These are phyloP conservation scores for Apiotrichum akiyoshidainum DNA, from an alignment of 1,284 basidiomycete species.

Conservation along the genomic window DNA sequence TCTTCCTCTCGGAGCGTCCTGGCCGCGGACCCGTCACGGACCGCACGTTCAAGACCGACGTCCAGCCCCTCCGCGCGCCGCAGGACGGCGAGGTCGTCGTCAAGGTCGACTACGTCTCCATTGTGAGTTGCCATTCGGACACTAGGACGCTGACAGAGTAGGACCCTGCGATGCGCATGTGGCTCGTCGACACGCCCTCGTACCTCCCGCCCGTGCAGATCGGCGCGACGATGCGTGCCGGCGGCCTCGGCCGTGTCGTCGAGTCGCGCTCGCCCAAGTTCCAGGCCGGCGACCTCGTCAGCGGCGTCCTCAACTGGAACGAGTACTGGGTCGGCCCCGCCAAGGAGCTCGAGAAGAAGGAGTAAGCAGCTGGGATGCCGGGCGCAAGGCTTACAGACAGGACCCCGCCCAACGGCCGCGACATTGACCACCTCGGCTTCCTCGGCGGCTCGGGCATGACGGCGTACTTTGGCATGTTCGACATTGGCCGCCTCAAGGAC, in stretches of 20 bases:
- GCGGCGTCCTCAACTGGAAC: constrained; percentile 63
- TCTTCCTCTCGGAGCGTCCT: constrained; percentile 72
- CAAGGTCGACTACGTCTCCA: constrained; percentile 67
- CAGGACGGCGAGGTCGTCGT: constrained; percentile 65
- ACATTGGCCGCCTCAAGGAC: constrained; percentile 70
- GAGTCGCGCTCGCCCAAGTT: constrained; percentile 56
- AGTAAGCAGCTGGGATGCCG: constrained; percentile 49
- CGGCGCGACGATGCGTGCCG: constrained; percentile 73
- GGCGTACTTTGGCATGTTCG: constrained; percentile 79
- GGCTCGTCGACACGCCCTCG: constrained; percentile 65
- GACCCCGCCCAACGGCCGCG: constrained; percentile 57
- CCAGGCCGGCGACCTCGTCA: constrained; percentile 62
- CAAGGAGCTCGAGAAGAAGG: constrained; percentile 56
- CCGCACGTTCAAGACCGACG: constrained; percentile 62
- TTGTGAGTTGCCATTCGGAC: constrained; percentile 54
- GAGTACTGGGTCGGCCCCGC: constrained; percentile 68
- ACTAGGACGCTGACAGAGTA: constrained; percentile 12
- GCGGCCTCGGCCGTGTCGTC: constrained; percentile 67
- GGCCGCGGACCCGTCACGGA: constrained; percentile 59
- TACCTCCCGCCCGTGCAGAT: constrained; percentile 65
- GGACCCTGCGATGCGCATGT: constrained; percentile 83
- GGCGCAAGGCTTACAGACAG: constrained; percentile 42
- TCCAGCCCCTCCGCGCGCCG: constrained; percentile 57
- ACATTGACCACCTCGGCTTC: constrained; percentile 72
- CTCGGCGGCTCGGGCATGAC: constrained; percentile 75